Percentiles rank a stretch among this genome's conserved stretches.
These are phyloP conservation scores for Scopulariopsis brevicaulis DNA, from an alignment of 2,329 filamentous ascomycete species.

Conservation along the genomic window DNA sequence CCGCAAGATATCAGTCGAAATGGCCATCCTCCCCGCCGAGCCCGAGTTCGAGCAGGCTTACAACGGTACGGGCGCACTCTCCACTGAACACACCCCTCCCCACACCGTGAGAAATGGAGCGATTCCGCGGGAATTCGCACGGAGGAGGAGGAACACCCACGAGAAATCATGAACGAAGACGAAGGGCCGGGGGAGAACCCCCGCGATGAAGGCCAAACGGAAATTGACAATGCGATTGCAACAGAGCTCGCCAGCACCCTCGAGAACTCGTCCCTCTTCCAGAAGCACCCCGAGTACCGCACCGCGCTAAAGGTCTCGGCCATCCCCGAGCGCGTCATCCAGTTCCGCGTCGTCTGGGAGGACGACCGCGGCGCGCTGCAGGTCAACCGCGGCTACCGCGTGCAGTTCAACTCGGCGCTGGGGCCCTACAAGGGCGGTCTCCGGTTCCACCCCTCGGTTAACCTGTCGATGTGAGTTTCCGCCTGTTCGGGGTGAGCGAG, in stretches of 20 bases:
- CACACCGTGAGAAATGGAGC: not conserved
- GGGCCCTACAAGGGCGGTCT: conserved; percentile 98
- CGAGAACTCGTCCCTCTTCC: conserved; percentile 85
- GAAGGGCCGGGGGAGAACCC: no score
- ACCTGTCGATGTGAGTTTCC: conserved; percentile 46
- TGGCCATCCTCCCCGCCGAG: conserved; percentile 79
- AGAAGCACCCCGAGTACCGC: conserved; percentile 89
- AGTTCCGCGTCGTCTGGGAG: conserved; percentile 97
- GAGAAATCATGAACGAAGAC: not conserved
- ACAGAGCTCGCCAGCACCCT: conserved; percentile 89
- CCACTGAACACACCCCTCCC: no score
- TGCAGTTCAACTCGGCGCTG: conserved; percentile 96
- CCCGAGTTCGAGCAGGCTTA: conserved; percentile 99
- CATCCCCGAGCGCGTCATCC: conserved; percentile 88
- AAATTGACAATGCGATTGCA: not conserved
- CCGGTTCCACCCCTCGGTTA: conserved; percentile 85
- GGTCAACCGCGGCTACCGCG: conserved; percentile 90
- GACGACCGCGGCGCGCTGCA: conserved; percentile 82
- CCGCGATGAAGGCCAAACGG: not conserved
- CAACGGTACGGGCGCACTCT: conserved; percentile 53
- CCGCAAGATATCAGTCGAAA: conserved; percentile 23
- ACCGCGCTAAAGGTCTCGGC: conserved; percentile 80
- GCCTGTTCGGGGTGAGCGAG: not conserved
- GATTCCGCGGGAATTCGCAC: not conserved
- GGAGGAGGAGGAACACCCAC: conserved; percentile 9